These are phyloP conservation scores for Gossypium davidsonii DNA, from an alignment of 441 rosid species.

Conservation along the genomic window DNA sequence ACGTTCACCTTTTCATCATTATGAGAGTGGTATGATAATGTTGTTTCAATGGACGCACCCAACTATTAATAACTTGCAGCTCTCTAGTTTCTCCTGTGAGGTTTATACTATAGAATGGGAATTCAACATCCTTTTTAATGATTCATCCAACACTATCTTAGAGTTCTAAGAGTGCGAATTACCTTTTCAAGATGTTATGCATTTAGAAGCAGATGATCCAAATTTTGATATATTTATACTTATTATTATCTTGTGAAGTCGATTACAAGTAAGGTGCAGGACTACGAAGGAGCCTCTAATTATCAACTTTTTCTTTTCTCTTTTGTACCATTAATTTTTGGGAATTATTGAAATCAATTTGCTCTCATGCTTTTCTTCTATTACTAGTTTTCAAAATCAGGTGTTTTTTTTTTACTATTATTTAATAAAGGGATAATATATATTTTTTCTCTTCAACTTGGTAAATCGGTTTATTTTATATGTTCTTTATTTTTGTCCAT, in stretches of 20 bases:
- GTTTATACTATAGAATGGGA: not conserved
- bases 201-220: not conserved
- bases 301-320: not conserved
- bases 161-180: too few species aligned
- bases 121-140: not conserved
- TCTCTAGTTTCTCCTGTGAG: not conserved
- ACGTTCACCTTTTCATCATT: not conserved
- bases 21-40: not conserved
- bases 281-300: not conserved
- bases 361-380: not conserved
- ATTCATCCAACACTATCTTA: too few species aligned
- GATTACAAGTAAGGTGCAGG: slow-evolving; percentile 9
- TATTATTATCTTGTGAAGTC: not conserved
- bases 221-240: not conserved
- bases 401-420: too few species aligned
- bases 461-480: too few species aligned
- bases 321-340: not conserved
- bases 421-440: too few species aligned
- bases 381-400: too few species aligned
- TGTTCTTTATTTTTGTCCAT: too few species aligned
- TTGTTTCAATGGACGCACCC: not conserved
- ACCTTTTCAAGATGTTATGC: too few species aligned
- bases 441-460: too few species aligned
- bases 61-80: not conserved
- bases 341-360: not conserved